Evolutionary conservation across 2,329 filamentous ascomycete species (phyloP), one percentile per base, ranked within the genome.

Genomic region (Calycina marina): DNA sequence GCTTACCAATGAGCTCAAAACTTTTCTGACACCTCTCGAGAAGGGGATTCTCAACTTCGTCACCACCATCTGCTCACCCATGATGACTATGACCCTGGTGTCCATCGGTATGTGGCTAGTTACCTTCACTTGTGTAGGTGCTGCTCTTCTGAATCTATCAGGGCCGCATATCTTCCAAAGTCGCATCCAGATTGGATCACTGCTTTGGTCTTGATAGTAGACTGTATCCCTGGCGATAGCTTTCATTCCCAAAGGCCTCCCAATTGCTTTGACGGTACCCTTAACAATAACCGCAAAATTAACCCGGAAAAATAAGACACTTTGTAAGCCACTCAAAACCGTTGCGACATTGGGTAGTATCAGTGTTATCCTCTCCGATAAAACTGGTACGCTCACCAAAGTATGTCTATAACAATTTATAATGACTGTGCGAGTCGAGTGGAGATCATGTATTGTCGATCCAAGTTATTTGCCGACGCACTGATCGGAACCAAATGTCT

Each of bases 281-380:
- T 60, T 86, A 41, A 84, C 79, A 0, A 85, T 86, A 37, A 77
- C 72, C 1, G 79, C 80, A 13, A 80, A 77, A 41, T 65, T 80
- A 44, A 84, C 86, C 80, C 65, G 65, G 40, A 74, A 77, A 56
- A 76, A 84, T 52, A 77, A 78, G 48, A 73, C 85, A 26, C 64
- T 85, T 6, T 84, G 78, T 69, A 85, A 85, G 56, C 81, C 75
- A 0, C 61, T 86, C 28, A 81, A 81, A 56, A 84, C 79, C 0
- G 77, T 83, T 0, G 79, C 84, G 54, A 84, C 78, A 0, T 63
- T 84, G 0, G 79, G 79, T 1, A 65, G 73, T 0, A 77, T 83
- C 1, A 78, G 74, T 0, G 69, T 81, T 5, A 74, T 85, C 25
- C 82, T 78, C 50, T 81, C 76, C 0, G 79, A 84, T 51, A 84